These are phyloP conservation scores for Sporothrix variecibatus DNA, from an alignment of 2,329 filamentous ascomycete species.

Conservation along the genomic window DNA sequence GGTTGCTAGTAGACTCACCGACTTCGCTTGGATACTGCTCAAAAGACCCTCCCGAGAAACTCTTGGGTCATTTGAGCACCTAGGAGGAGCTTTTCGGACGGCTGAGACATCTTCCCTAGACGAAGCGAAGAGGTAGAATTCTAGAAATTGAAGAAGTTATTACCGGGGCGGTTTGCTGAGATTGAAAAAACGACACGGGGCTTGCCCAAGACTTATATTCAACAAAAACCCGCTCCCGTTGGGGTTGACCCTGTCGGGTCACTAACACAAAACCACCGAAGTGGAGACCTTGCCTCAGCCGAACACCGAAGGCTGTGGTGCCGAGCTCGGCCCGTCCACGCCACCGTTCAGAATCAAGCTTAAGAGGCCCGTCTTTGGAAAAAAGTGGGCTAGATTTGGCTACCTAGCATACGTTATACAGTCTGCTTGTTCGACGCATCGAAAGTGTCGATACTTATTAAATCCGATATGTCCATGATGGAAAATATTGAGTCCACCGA, in stretches of 20 bases:
- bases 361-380: not conserved
- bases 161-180: not conserved
- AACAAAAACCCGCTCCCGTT: not conserved
- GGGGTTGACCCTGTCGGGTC: not conserved
- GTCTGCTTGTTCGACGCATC: not conserved
- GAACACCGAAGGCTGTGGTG: not conserved
- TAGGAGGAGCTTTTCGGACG: not conserved
- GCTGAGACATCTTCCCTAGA: not conserved
- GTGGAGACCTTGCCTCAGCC: not conserved
- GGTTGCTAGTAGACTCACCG: not conserved
- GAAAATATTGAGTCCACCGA: not conserved
- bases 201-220: not conserved
- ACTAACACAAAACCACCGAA: not conserved
- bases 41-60: not conserved
- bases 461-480: not conserved
- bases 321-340: not conserved
- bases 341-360: not conserved
- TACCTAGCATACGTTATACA: not conserved
- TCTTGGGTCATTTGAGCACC: constrained; percentile 1
- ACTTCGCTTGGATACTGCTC: constrained; percentile 1
- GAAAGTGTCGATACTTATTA: not conserved
- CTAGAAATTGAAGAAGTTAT: not conserved
- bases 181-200: not conserved
- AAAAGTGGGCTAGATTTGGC: not conserved
- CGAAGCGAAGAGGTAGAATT: not conserved